These are phyloP conservation scores for Tulasnella sp. DNA, from an alignment of 768 basidiomycete species.

Conservation along the genomic window DNA sequence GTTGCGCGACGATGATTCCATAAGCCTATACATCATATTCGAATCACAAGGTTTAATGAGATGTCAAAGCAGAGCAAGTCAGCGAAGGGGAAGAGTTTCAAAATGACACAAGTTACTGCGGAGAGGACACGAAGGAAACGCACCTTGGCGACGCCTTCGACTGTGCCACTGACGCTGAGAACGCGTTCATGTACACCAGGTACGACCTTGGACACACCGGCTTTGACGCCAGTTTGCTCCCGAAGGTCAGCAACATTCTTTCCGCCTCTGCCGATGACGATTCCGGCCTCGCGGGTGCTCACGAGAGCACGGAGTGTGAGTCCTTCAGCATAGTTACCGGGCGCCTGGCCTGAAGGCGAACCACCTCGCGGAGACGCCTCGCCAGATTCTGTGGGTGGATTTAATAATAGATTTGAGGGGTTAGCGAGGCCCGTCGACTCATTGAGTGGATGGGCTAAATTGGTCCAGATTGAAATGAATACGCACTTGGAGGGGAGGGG, in stretches of 20 bases:
- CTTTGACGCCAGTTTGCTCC: conserved; percentile 92
- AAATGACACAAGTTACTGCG: too few relatives aligned
- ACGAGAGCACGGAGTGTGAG: conserved; percentile 91
- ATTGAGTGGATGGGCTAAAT: conserved; percentile 3
- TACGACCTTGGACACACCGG: conserved; percentile 98
- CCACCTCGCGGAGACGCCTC: conserved; percentile 51
- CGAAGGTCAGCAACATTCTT: conserved; percentile 97
- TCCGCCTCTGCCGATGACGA: conserved; percentile 94
- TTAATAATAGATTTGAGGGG: not conserved
- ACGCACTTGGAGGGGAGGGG: conserved; percentile 9
- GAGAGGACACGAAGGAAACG: conserved; percentile 21
- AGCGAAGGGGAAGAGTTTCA: too few relatives aligned
- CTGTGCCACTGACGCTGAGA: conserved; percentile 82
- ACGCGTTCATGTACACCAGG: conserved; percentile 96
- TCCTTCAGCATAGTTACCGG: conserved; percentile 34
- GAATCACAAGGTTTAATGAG: too few relatives aligned
- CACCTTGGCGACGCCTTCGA: conserved; percentile 89
- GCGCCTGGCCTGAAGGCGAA: conserved; percentile 42
- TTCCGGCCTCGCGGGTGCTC: conserved; percentile 91
- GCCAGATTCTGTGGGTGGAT: conserved; percentile 11
- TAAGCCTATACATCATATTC: conserved; percentile 79
- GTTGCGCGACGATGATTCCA: conserved; percentile 84
- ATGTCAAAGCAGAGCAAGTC: too few relatives aligned
- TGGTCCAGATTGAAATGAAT: not conserved
- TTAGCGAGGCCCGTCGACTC: not conserved